Base-by-base conservation (phyloP, 192 early-diverging fungal genomes). In the Umbelopsis sp. region DNA sequence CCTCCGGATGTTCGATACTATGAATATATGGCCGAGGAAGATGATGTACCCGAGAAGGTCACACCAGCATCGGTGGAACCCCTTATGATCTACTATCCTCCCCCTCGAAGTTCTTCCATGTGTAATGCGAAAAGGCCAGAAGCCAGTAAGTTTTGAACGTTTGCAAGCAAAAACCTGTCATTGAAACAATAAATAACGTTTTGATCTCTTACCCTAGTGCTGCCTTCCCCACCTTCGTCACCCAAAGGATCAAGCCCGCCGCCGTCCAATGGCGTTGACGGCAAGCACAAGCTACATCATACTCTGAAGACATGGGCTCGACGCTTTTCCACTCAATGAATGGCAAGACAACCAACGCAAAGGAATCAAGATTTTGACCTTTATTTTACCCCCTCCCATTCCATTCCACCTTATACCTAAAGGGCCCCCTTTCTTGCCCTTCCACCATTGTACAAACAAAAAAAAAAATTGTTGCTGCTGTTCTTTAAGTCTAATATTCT, bases 51-150 rank as follows among this genome's bases (percentile, higher is more conserved):
- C 55, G 55, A 61, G 55, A 61, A 61, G 15, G 55, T 61, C 55
- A 61, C 55, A 35, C 55, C 55, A 27, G 35, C 55, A 35, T 30
- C 55, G 16, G 55, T 61, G 18, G 55, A 61, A 16, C 55, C 55
- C 55, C 55, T 61, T 61, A 61, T 61, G 55, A 61, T 61, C 55
- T 61, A 61, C 30, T 61, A 61, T 61, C 55, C 55, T 12, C 55
- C 55, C 27, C 55, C 55, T 27, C 55, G 55, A 22, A 15, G 8
- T 30, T 61, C 55, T n/a, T 61, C 55, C 11, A 61, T 61, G 12
- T 35, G 10, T 52, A 22, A 52, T 25, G 37, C 55, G 25, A n/a
- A 13, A 35, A 25, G 27, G 13, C 30, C 27, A 35, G 10, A 15
- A 30, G 37, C 27, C 37, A 30, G 27, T n/a, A 61, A 61, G 55